These are phyloP conservation scores for Annulohypoxylon nitens DNA, from an alignment of 495 filamentous ascomycete genomes.

Conservation along the genomic window DNA sequence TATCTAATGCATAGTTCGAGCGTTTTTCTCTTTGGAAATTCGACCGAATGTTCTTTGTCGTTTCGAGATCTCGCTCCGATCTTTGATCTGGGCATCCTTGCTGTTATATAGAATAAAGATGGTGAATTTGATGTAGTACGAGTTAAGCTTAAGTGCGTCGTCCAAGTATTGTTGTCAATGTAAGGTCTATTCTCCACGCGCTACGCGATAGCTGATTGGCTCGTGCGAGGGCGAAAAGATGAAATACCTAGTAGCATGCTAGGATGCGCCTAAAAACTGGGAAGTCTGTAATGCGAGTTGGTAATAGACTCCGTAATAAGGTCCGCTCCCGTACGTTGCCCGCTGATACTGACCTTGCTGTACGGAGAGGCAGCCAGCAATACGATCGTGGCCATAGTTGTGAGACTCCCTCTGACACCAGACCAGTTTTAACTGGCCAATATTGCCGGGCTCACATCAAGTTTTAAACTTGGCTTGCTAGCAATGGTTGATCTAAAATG, in stretches of 20 bases:
- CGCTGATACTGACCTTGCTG: not conserved
- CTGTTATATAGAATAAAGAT: constrained; percentile 6
- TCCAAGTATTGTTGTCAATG: not conserved
- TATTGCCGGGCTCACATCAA: constrained; percentile 6
- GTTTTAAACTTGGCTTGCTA: constrained; percentile 37
- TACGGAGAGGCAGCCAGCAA: not conserved
- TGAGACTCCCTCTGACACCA: constrained; percentile 7
- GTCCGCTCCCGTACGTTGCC: constrained; percentile 1
- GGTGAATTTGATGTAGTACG: not conserved
- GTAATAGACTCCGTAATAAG: constrained; percentile 1
- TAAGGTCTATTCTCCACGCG: not conserved
- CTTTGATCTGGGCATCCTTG: constrained; percentile 1
- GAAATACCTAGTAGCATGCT: not conserved
- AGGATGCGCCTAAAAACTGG: constrained; percentile 1
- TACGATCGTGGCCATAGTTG: constrained; percentile 5
- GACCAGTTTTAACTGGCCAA: constrained; percentile 16
- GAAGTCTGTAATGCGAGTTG: constrained; percentile 5
- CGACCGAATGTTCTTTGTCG: not conserved
- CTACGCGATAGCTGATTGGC: not conserved
- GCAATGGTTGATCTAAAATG: constrained; percentile 34
- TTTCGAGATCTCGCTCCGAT: not conserved
- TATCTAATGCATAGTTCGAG: not conserved
- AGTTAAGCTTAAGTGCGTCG: not conserved
- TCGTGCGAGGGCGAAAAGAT: not conserved
- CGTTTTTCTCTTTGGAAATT: constrained; percentile 3